Base-by-base conservation (phyloP, 1,284 basidiomycete genomes). In the Apiotrichum mycotoxinovorans region DNA sequence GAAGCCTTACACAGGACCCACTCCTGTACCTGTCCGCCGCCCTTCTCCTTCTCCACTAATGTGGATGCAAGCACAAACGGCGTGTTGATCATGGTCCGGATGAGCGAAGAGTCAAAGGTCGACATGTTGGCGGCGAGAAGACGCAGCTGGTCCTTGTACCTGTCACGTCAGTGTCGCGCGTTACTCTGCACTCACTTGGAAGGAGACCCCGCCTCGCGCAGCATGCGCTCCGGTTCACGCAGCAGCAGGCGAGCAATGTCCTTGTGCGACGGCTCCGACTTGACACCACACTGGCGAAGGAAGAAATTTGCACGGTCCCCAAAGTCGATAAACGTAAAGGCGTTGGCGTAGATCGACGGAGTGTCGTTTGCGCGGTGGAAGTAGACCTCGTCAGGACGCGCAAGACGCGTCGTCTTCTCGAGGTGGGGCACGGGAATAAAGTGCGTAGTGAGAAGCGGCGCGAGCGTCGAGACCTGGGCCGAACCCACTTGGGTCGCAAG, bases 241-340 rank as follows among this genome's bases (percentile, higher is more conserved):
- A 77, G 63, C 3, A 77, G 58, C 11, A 76, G 55, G 17, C 52
- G 52, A 0, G 73, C 73, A 38, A 77, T 71, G 48, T 77, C 75
- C 34, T 51, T 49, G 27, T 52, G 54, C 34, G 86, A 92, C 1
- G 95, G 96, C 69, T 95, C 89, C 51, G 84, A 85, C 68, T 87
- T 87, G 20, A 94, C 91, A 22, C 95, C 95, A 66, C 90, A 91
- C 12, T 88, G 86, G 57, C 83, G 84, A 48, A 99, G 79, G 77
- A 98, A 96, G 3, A 83, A 80, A 64, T 92, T 94, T 2, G 89
- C 94, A 5, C 81, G 80, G 0, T 82, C 71, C 0, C 94, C 95
- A 73, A 95, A 97, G 74, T 97, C 87, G 47, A 98, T 84, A 66
- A 93, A 95, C 14, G 85, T 84, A 70, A 97, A 96, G 12, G 73